Conservation (phyloP, 2,329 filamentous ascomycete species). For the Rutstroemia sydowiana region DNA sequence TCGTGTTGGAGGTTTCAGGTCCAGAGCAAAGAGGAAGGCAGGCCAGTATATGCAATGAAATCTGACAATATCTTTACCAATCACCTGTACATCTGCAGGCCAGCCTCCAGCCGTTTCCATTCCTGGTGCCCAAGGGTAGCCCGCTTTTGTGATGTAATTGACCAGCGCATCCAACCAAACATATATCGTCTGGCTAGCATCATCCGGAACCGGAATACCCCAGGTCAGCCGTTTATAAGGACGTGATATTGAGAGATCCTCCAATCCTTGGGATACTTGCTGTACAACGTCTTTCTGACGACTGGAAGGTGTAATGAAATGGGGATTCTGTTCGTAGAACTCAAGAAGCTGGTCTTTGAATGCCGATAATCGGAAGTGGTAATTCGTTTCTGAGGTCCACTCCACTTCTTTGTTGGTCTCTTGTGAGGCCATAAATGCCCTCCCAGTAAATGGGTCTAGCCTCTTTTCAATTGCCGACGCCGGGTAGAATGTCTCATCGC, state of each 20-base stretch:
- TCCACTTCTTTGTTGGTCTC: constrained; percentile 92
- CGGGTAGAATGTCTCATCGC: constrained; percentile 95
- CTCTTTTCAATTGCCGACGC: constrained; percentile 64
- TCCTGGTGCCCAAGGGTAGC: constrained; percentile 73
- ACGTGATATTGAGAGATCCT: constrained; percentile 84
- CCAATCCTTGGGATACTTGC: constrained; percentile 69
- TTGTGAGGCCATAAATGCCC: constrained; percentile 71
- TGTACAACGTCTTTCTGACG: constrained; percentile 73
- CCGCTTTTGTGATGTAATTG: constrained; percentile 84
- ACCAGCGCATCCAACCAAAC: constrained; percentile 96
- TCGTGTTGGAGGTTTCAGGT: constrained; percentile 68
- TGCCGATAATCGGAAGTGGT: constrained; percentile 85
- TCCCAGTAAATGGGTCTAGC: constrained; percentile 72
- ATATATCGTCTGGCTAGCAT: constrained; percentile 84
- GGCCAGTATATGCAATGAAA: constrained; percentile 99
- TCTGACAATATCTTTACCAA: constrained; percentile 92
- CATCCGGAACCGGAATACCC: constrained; percentile 84
- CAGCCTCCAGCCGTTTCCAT: constrained; percentile 59
- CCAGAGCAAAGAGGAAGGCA: constrained; percentile 83
- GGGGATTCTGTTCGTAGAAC: constrained; percentile 71
- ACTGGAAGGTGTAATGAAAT: constrained; percentile 65
- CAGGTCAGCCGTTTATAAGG: constrained; percentile 71
- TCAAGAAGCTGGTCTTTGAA: constrained; percentile 71
- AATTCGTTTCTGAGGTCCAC: constrained; percentile 89
- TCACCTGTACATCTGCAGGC: constrained; percentile 86